Conservation (phyloP, 495 filamentous ascomycete species). For the Chaetomium tenue region DNA sequence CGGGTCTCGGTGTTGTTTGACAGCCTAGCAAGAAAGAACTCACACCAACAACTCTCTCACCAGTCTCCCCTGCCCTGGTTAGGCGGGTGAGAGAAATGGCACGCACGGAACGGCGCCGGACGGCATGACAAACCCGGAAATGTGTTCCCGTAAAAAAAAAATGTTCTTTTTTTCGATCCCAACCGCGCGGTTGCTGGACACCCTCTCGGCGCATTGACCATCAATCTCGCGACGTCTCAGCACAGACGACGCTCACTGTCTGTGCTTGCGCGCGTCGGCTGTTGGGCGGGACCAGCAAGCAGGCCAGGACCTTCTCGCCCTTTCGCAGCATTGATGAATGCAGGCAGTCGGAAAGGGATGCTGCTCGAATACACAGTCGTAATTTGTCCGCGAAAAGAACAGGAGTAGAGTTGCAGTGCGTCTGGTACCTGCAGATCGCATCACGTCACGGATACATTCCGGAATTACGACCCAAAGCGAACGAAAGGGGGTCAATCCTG, state of each 20-base stretch:
- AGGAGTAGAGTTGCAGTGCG: background rate
- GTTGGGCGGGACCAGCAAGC: background rate
- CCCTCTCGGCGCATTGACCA: background rate
- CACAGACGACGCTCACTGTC: constrained; percentile 7
- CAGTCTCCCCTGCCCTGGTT: no score
- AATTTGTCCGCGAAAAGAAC: background rate
- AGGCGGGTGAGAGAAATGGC: no score
- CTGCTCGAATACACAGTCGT: no score
- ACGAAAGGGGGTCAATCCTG: background rate
- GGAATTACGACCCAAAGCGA: background rate
- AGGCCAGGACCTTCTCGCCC: background rate
- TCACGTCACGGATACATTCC: constrained; percentile 1
- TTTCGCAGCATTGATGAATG: background rate
- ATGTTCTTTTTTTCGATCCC: background rate
- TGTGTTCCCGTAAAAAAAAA: no score
- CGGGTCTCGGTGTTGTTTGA: background rate
- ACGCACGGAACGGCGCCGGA: no score
- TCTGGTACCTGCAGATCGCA: constrained; percentile 3
- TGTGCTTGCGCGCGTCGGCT: background rate
- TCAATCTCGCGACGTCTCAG: constrained; percentile 1
- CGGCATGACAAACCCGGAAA: no score
- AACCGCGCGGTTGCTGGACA: background rate
- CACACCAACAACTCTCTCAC: no score
- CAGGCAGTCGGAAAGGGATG: background rate
- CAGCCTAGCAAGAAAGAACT: background rate